A percentile compares a stretch with the other conserved stretches of the same genome.
These are phyloP conservation scores for Russula sp. DNA, from an alignment of 768 basidiomycete species.

Conservation along the genomic window DNA sequence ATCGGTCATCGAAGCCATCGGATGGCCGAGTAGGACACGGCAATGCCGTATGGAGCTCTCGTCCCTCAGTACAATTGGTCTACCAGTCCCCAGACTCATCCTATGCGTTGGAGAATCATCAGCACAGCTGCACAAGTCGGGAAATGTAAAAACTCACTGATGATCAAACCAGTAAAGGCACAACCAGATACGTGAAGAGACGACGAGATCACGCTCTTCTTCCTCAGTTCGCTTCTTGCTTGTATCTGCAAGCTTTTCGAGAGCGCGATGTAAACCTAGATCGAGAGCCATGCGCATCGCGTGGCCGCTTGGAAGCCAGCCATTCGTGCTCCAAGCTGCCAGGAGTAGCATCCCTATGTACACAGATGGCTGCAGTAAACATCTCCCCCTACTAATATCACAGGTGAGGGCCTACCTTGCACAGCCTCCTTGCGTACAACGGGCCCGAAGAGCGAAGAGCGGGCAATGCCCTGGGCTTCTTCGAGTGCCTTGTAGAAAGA, in stretches of 20 bases:
- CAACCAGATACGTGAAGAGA: conserved; percentile 90
- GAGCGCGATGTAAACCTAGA: conserved; percentile 84
- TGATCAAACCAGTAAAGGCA: conserved; percentile 97
- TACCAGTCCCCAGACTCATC: conserved; percentile 88
- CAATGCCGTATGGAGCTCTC: conserved; percentile 85
- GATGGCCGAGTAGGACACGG: conserved; percentile 73
- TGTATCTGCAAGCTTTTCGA: conserved; percentile 84
- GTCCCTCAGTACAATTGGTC: conserved; percentile 85
- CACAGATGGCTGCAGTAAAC: neutral
- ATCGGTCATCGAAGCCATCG: conserved; percentile 86
- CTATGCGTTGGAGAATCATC: conserved; percentile 34
- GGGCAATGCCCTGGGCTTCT: conserved; percentile 93
- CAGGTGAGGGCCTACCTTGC: conserved; percentile 51
- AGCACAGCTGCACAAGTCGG: conserved; percentile 7
- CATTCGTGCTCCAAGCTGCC: conserved; percentile 91
- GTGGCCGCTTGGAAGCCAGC: conserved; percentile 93
- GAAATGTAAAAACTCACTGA: conserved; percentile 50
- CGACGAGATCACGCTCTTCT: conserved; percentile 84
- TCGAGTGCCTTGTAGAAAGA: conserved; percentile 90
- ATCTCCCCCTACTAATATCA: neutral
- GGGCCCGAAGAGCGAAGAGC: conserved; percentile 89
- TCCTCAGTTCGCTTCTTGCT: conserved; percentile 65
- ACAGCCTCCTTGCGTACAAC: conserved; percentile 93
- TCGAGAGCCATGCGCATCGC: conserved; percentile 96
- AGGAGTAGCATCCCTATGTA: conserved; percentile 78